phyloP scores from a whole-genome alignment of 306 rosid genomes.

The Quercus robur region DNA sequence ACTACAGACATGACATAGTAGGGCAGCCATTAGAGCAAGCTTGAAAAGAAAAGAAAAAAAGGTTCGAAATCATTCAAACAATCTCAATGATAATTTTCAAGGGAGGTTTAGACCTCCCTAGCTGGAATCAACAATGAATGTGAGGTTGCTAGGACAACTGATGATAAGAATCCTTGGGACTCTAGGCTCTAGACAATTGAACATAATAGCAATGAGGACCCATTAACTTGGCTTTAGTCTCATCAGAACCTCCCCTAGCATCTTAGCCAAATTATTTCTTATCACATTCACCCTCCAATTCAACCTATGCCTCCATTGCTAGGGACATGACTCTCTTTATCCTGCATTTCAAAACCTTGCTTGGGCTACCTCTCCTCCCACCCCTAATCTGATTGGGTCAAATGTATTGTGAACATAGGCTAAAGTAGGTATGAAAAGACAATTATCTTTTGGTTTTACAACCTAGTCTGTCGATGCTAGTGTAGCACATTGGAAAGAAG shows the following conservation, averaged over 20 bases:
- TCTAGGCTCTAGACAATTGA: neutral
- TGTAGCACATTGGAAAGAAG: no score
- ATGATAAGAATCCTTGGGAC: no score
- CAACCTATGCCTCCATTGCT: constrained; percentile 17
- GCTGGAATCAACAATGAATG: no score
- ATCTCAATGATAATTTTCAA: no score
- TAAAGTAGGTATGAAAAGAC: neutral
- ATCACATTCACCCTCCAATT: neutral
- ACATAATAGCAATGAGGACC: constrained; percentile 20
- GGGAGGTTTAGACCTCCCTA: no score
- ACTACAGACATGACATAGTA: no score
- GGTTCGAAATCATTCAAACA: no score
- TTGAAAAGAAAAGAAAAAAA: no score
- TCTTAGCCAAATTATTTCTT: constrained; percentile 13
- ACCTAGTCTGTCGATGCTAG: no score
- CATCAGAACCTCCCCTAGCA: constrained; percentile 16
- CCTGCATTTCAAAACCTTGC: constrained; percentile 16
- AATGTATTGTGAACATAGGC: neutral
- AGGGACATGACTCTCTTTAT: constrained; percentile 42
- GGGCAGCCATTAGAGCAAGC: no score
- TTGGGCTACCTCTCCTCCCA: neutral
- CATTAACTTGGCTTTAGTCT: constrained; percentile 32
- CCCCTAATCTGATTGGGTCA: neutral
- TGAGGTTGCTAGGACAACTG: no score
- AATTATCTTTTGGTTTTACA: neutral